Conservation (phyloP, 805 yeast species). For the Candida nanaspora region DNA sequence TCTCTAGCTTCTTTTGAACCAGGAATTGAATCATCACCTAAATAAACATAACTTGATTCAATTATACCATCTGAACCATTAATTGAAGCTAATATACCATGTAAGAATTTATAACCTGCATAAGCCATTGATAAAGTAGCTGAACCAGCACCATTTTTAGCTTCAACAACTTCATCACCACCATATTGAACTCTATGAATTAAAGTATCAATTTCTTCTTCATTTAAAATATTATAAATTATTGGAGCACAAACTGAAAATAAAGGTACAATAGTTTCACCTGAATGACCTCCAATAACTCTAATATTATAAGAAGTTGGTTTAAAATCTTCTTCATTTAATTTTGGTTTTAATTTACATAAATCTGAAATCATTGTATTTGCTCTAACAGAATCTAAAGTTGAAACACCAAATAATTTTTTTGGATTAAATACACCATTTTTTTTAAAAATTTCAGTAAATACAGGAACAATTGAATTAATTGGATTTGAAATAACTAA, state of each 20-base stretch:
- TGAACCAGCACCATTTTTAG: constrained; percentile 91
- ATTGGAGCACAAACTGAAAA: constrained; percentile 38
- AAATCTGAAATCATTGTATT: constrained; percentile 64
- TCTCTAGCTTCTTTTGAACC: constrained; percentile 48
- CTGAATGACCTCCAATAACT: constrained; percentile 93
- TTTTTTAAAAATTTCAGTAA: constrained; percentile 69
- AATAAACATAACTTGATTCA: constrained; percentile 59
- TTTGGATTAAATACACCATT: constrained; percentile 62
- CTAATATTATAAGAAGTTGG: constrained; percentile 55
- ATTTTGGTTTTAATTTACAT: constrained; percentile 6
- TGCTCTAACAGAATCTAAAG: constrained; percentile 82
- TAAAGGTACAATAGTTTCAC: constrained; percentile 88
- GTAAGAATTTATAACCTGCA: constrained; percentile 74
- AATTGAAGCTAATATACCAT: constrained; percentile 57
- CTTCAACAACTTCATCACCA: constrained; percentile 93
- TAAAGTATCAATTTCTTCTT: constrained; percentile 42
- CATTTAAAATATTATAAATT: constrained; percentile 21
- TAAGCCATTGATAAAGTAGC: constrained; percentile 92
- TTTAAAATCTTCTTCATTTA: constrained; percentile 16
- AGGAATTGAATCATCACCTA: constrained; percentile 35
- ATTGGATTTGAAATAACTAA: constrained; percentile 90
- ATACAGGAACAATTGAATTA: constrained; percentile 87
- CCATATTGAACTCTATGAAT: constrained; percentile 91
- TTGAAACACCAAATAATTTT: constrained; percentile 81
- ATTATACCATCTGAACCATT: constrained; percentile 57